phyloP scores from a whole-genome alignment of 345 rosid genomes.

The Carallia brachiata region DNA sequence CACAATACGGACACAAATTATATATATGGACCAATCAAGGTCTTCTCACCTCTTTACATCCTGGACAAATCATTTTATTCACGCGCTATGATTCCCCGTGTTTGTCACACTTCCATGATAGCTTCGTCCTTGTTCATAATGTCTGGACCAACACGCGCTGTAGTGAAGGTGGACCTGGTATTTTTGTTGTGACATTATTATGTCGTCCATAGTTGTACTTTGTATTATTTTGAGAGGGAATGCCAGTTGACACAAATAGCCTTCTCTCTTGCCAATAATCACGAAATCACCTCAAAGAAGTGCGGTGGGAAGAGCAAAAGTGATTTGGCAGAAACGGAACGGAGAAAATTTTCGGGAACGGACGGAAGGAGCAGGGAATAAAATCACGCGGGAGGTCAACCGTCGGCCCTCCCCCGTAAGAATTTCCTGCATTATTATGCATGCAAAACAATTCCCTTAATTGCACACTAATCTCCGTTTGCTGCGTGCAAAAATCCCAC shows the following conservation, averaged over 20 bases:
- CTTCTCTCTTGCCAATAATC: background rate
- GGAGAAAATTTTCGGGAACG: slow-evolving; percentile 12
- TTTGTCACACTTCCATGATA: background rate
- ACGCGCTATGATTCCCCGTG: slow-evolving; percentile 22
- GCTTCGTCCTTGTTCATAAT: background rate
- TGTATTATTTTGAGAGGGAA: slow-evolving; percentile 32
- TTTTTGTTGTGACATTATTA: slow-evolving; percentile 24
- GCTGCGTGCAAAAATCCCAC: too few species aligned
- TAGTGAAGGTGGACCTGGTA: slow-evolving; percentile 15
- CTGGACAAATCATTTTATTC: slow-evolving; percentile 1
- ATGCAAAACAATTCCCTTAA: too few species aligned
- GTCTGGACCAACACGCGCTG: slow-evolving; percentile 8
- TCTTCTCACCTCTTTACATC: slow-evolving; percentile 21
- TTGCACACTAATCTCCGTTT: too few species aligned
- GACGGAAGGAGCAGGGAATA: slow-evolving; percentile 19
- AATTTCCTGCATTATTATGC: background rate
- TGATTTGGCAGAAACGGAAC: slow-evolving; percentile 48
- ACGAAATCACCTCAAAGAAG: slow-evolving; percentile 8
- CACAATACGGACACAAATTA: slow-evolving; percentile 48
- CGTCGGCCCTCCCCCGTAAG: slow-evolving; percentile 31
- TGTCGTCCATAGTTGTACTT: slow-evolving; percentile 42
- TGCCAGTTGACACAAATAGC: background rate
- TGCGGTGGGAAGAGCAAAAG: background rate
- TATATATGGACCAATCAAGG: slow-evolving; percentile 18
- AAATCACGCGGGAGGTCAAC: slow-evolving; percentile 50